Evolutionary conservation across 192 early-diverging fungal species (phyloP).

Genomic region (Tieghemiomyces parasiticus): DNA sequence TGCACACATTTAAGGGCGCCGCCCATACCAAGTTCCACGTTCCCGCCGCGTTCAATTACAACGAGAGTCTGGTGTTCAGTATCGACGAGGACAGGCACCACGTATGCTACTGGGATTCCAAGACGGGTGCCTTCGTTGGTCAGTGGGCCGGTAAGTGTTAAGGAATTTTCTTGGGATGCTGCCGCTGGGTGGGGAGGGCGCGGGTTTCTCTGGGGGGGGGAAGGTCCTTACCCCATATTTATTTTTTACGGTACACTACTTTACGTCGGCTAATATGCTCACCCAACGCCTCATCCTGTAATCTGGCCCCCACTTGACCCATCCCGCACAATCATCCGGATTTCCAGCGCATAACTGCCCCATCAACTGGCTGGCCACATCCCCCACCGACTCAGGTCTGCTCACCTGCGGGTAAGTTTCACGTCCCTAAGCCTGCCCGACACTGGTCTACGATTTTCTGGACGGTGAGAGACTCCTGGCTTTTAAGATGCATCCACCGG

Average conservation of each 20-base stretch:
- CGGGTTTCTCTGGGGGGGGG: too few relatives aligned
- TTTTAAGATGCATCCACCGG: too few relatives aligned
- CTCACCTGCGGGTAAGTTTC: conserved; percentile 36
- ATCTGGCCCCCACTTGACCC: too few relatives aligned
- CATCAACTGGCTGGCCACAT: conserved; percentile 42
- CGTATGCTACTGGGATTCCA: conserved; percentile 56
- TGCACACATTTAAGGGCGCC: conserved; percentile 60
- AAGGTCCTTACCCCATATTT: too few relatives aligned
- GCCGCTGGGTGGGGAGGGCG: too few relatives aligned
- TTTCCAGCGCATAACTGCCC: conserved; percentile 28
- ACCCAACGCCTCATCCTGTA: too few relatives aligned
- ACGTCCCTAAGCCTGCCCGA: too few relatives aligned
- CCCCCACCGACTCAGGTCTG: conserved; percentile 40
- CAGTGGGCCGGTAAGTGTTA: conserved; percentile 26
- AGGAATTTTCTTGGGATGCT: too few relatives aligned
- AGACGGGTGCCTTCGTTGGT: conserved; percentile 39
- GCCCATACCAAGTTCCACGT: conserved; percentile 11
- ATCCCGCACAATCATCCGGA: not conserved
- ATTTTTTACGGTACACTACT: too few relatives aligned
- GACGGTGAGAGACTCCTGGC: too few relatives aligned
- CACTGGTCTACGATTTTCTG: too few relatives aligned
- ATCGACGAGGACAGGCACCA: conserved; percentile 46
- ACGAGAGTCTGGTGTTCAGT: conserved; percentile 53
- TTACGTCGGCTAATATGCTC: too few relatives aligned
- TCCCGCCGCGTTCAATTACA: conserved; percentile 41